Percentiles rank a stretch among this genome's conserved stretches.
Evolutionary conservation across 495 filamentous ascomycete genomes (phyloP).

Genomic region (Stereocaulon alpinum): DNA sequence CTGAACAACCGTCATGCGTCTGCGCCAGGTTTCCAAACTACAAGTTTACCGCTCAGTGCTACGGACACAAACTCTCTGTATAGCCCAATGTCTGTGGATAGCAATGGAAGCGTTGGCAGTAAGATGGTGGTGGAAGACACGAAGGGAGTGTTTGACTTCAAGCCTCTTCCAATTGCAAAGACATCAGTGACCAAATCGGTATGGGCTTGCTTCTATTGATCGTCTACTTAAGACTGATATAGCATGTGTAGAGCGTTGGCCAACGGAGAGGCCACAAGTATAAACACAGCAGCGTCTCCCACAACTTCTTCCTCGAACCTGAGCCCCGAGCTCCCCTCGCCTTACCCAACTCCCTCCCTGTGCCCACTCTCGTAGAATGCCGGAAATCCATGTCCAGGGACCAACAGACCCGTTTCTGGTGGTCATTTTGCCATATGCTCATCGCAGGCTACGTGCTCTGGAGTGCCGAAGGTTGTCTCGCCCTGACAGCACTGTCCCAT

Average conservation of each 20-base stretch:
- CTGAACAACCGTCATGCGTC: slow-evolving; percentile 26
- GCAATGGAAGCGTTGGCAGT: slow-evolving; percentile 30
- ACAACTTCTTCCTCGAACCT: slow-evolving; percentile 96
- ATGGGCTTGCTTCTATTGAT: slow-evolving; percentile 24
- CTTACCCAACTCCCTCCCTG: slow-evolving; percentile 83
- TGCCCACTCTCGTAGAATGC: slow-evolving; percentile 83
- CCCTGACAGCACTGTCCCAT: slow-evolving; percentile 86
- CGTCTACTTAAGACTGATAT: slow-evolving; percentile 2
- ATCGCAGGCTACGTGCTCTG: slow-evolving; percentile 77
- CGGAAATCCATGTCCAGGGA: slow-evolving; percentile 76
- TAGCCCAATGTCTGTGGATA: slow-evolving; percentile 33
- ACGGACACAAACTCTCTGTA: slow-evolving; percentile 31
- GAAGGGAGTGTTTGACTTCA: slow-evolving; percentile 79
- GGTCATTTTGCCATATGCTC: slow-evolving; percentile 80
- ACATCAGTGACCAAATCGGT: slow-evolving; percentile 71
- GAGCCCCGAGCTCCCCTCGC: slow-evolving; percentile 75
- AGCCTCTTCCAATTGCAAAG: slow-evolving; percentile 69
- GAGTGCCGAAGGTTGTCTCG: slow-evolving; percentile 74
- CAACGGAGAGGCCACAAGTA: slow-evolving; percentile 94
- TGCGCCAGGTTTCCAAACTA: slow-evolving; percentile 17
- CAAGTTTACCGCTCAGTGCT: slow-evolving; percentile 30
- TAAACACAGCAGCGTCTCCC: slow-evolving; percentile 92
- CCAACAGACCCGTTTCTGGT: slow-evolving; percentile 70
- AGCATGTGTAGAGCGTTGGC: slow-evolving; percentile 55
- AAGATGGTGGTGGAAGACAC: slow-evolving; percentile 33